Conservation (phyloP, 768 basidiomycete species). For the Chalciporus piperatus region DNA sequence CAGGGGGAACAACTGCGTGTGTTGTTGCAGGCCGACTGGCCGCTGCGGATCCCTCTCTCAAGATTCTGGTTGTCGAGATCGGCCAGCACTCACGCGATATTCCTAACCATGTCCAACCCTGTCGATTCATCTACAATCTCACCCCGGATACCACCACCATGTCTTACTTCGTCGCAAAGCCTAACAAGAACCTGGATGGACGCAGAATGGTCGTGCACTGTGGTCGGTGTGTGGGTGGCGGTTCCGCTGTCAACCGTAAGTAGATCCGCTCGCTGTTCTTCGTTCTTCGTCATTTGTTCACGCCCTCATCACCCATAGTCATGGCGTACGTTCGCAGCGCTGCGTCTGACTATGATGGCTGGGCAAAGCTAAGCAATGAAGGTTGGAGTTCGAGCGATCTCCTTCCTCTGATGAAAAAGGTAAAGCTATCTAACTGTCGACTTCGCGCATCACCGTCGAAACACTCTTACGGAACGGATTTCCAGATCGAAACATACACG, state of each 20-base stretch:
- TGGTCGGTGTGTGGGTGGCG: slow-evolving; percentile 28
- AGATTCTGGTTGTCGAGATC: slow-evolving; percentile 26
- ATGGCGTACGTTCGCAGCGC: slow-evolving; percentile 22
- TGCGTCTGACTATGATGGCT: slow-evolving; percentile 29
- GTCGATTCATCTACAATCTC: slow-evolving; percentile 15
- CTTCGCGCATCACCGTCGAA: not conserved
- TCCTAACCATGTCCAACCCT: slow-evolving; percentile 21
- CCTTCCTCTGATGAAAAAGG: slow-evolving; percentile 27
- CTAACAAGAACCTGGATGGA: slow-evolving; percentile 12
- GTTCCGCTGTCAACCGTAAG: slow-evolving; percentile 23
- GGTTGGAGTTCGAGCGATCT: slow-evolving; percentile 27
- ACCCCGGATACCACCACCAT: slow-evolving; percentile 17
- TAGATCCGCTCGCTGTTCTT: not conserved
- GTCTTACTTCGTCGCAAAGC: slow-evolving; percentile 7
- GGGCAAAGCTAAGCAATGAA: slow-evolving; percentile 20
- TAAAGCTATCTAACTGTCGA: not conserved
- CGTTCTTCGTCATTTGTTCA: not conserved
- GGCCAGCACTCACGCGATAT: slow-evolving; percentile 21
- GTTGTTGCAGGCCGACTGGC: slow-evolving; percentile 28
- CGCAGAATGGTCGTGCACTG: slow-evolving; percentile 12
- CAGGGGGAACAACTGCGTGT: slow-evolving; percentile 27
- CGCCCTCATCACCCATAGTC: slow-evolving; percentile 1
- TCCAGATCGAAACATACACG: slow-evolving; percentile 34
- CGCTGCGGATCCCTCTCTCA: slow-evolving; percentile 23
- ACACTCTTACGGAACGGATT: not conserved